These are phyloP conservation scores for Fusarium foetens DNA, from an alignment of 2,329 filamentous ascomycete species.

Conservation along the genomic window DNA sequence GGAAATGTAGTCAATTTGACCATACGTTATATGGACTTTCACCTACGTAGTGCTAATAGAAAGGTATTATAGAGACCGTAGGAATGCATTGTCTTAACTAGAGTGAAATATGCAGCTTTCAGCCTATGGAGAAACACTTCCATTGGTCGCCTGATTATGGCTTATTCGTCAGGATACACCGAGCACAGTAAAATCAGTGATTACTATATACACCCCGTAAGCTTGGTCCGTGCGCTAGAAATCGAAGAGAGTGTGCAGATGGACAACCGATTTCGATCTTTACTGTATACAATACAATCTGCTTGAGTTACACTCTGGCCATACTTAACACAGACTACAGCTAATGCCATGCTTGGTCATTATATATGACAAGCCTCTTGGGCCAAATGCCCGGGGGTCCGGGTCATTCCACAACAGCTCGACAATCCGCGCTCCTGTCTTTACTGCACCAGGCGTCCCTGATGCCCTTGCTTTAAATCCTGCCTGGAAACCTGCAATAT, in stretches of 20 bases:
- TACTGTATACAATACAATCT: not conserved
- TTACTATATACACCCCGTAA: too few relatives aligned
- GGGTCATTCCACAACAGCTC: not conserved
- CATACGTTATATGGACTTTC: too few relatives aligned
- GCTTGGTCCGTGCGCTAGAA: not conserved
- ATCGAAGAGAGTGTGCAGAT: not conserved
- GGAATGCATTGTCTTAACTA: too few relatives aligned
- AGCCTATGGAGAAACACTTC: too few relatives aligned
- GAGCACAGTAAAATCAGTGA: too few relatives aligned
- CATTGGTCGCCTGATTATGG: too few relatives aligned
- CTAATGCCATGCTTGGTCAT: constrained; percentile 6
- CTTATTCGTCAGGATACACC: too few relatives aligned
- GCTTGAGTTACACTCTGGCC: too few relatives aligned
- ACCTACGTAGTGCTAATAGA: too few relatives aligned
- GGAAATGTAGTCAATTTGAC: too few relatives aligned
- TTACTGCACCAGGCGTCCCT: not conserved
- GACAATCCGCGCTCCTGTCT: not conserved
- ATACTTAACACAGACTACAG: not conserved
- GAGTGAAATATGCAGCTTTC: too few relatives aligned
- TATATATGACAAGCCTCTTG: not conserved
- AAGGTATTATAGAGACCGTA: too few relatives aligned
- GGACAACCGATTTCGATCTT: not conserved
- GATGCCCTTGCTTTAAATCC: not conserved
- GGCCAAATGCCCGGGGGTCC: not conserved
- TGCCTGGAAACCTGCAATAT: not conserved